Base-by-base conservation (phyloP, 495 filamentous ascomycete species). In the Talaromyces nanjingensis region DNA sequence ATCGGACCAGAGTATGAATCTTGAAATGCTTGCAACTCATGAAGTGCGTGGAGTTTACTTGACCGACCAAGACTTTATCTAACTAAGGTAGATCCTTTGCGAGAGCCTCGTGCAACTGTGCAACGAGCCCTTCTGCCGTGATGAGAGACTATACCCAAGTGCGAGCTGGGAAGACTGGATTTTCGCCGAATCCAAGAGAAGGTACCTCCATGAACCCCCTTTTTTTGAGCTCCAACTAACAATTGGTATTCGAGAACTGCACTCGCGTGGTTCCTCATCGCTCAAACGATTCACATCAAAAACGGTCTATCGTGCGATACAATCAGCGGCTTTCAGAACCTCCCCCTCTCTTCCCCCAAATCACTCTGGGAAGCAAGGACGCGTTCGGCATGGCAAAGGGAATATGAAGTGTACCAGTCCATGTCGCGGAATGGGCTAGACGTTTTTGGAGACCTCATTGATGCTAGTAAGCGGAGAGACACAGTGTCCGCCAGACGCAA, bases 101-200 rank as follows among this genome's bases (percentile, higher is more conserved):
- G 61, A 63, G 14, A 63, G 42, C 16, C n/a, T 63, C 29, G 49
- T n/a, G 11, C 57, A 34, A 18, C 33, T 54, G 47, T 54, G 47
- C 47, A 57, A 63, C 25, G 45, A 63, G 27, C 31, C 39, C n/a
- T 63, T 63, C n/a, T 52, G 25, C 31, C 56, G 37, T 8, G 12
- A 59, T 11, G 56, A 59, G 56, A 59, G 56, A 59, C 3, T 59
- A 37, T 5, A 39, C 56, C 56, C 56, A 11, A 59, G 56, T 14
- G 3, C 14, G 3, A 59, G 5, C 56, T 59, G 56, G 56, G 29
- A 59, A 34, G 56, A 59, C 18, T 59, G 56, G 56, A 14, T 59
- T 59, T 59, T 59, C 22, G 52, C 52, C 7, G 52, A 55, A 29
- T 55, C 52, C 6, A 55, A 8, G 14, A 55, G 52, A 55, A 55